Percentiles rank a stretch among this genome's conserved stretches.
These are phyloP conservation scores for Taxillus chinensis DNA, from an alignment of 164 flowering plant genomes.

Conservation along the genomic window DNA sequence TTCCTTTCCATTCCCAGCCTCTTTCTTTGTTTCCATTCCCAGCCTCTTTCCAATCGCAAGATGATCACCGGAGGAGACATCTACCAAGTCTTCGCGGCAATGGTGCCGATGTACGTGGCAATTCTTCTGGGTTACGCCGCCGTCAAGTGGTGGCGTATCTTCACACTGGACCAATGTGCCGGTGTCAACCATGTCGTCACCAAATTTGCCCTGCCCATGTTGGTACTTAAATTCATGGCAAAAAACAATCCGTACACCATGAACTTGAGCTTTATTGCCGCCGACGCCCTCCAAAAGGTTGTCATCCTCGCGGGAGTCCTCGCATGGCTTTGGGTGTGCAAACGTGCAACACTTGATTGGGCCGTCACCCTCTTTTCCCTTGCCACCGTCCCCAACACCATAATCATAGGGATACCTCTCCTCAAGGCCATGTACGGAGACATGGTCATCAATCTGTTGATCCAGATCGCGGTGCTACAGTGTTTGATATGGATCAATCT, in stretches of 20 bases:
- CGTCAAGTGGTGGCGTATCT: neutral
- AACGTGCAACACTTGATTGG: too few relatives aligned
- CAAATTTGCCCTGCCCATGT: slow-evolving; percentile 28
- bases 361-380: slow-evolving; percentile 32
- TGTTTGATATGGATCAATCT: slow-evolving; percentile 32
- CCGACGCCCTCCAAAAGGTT: slow-evolving; percentile 21
- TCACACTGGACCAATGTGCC: neutral
- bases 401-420: too few relatives aligned
- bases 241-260: slow-evolving; percentile 25
- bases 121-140: neutral
- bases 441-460: slow-evolving; percentile 20
- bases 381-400: slow-evolving; percentile 32
- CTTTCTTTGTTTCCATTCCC: too few relatives aligned
- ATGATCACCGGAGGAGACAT: neutral
- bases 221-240: slow-evolving; percentile 31
- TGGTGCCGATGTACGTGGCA: neutral
- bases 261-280: slow-evolving; percentile 27
- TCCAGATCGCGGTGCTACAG: slow-evolving; percentile 30
- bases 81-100: neutral
- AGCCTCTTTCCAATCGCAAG: too few relatives aligned
- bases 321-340: slow-evolving; percentile 22
- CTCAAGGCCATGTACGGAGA: slow-evolving; percentile 33
- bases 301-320: slow-evolving; percentile 12
- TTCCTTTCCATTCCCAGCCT: too few relatives aligned
- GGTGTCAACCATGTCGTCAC: slow-evolving; percentile 40